Percentiles rank a stretch among this genome's conserved stretches.
These are phyloP conservation scores for Micromonas commoda DNA, from an alignment of 139 green algal genomes.

Conservation along the genomic window DNA sequence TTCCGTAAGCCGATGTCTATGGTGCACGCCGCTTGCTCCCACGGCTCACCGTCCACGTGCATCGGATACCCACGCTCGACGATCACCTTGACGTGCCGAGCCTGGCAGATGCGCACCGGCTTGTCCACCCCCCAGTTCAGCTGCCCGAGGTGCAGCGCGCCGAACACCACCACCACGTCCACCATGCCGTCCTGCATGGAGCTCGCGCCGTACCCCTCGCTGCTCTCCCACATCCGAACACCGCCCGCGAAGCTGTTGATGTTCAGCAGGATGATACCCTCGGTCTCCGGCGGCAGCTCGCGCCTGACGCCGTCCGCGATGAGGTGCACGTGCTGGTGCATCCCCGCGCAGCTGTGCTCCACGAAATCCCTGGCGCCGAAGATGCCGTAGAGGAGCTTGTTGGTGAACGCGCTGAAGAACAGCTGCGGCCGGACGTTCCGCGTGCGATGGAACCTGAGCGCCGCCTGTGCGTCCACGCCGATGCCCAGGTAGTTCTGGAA, in stretches of 20 bases:
- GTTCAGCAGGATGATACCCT: conserved; percentile 67
- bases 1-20: conserved; percentile 15
- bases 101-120: conserved; percentile 45
- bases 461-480: conserved; percentile 66
- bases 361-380: conserved; percentile 66
- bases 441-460: conserved; percentile 66
- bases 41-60: conserved; percentile 68
- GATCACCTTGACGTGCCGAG: conserved; percentile 3
- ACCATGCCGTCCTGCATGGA: conserved; percentile 24
- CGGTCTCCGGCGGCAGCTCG: conserved; percentile 41
- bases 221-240: conserved; percentile 48
- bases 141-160: conserved; percentile 62
- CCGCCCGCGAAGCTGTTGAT: conserved; percentile 67
- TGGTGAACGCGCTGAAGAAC: conserved; percentile 40
- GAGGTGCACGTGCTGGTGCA: conserved; percentile 53
- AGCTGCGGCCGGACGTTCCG: conserved; percentile 30
- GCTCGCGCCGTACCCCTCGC: neutral
- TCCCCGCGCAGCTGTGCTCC: conserved; percentile 45
- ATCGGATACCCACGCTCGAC: neutral
- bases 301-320: conserved; percentile 57
- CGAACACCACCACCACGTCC: conserved; percentile 59
- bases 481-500: conserved; percentile 78
- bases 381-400: conserved; percentile 70
- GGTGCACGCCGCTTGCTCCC: conserved; percentile 38
- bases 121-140: conserved; percentile 61